Evolutionary conservation across 352 stramenopile species (phyloP), one percentile per base, ranked within the genome.

Genomic region (Phytophthora hibernalis): DNA sequence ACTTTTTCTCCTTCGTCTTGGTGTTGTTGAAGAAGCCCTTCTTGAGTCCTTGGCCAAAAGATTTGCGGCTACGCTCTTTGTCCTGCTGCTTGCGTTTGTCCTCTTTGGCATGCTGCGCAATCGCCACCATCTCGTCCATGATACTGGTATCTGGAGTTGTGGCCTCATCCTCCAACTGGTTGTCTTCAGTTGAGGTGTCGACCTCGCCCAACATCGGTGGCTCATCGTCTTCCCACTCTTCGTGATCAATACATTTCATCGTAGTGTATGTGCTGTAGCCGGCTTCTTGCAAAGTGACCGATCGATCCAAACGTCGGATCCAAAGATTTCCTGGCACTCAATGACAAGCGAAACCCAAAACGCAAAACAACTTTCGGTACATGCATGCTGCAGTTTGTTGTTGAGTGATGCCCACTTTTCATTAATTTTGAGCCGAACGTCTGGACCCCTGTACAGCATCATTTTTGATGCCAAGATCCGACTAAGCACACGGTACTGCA

Each of bases 81-180:
- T 88, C 74, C 21, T 82, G 74, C 30, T 76, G 66, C 28, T 69
- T 70, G 1, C 72, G 65, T 49, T 87, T 92, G 26, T 68, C 60
- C n/a, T 74, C 70, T 54, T 84, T 89, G 12, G 86, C 86, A 13
- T 68, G 58, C 49, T 79, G 74, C n/a, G 78, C 82, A 13, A 82
- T 62, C 15, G 53, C 63, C 16, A 95, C 28, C 76, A 95, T 95
- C 37, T 95, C 84, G 57, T 91, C 79, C 86, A 95, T 95, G 47
- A 93, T 63, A 42, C 67, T 93, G 31, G 24, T 10, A 2, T 80
- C 72, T 51, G 70, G 44, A 38, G 47, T 20, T 47, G 31, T 40
- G 4, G 22, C 49, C 13, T 47, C 49, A n/a, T 71, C 62, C 3
- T 37, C 50, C 21, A n/a, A 5, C 50, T 87, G 79, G 51, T 83